phyloP scores from a whole-genome alignment of 176 grass and related monocot species.

The Triticum turgidum region DNA sequence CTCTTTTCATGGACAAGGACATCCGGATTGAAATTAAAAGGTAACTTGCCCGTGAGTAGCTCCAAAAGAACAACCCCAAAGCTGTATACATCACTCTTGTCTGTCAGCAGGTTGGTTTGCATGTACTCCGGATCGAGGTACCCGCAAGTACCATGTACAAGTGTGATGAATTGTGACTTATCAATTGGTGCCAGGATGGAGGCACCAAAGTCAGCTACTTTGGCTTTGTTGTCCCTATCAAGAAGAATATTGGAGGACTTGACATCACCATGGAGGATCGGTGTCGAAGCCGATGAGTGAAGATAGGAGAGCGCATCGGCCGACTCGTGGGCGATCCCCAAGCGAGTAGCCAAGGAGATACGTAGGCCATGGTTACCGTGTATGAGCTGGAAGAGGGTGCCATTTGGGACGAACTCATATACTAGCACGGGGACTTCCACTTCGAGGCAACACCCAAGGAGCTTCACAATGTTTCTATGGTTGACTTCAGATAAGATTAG shows the following conservation, averaged over 20 bases:
- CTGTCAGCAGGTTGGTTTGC: constrained; percentile 21
- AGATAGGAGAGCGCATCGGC: neutral
- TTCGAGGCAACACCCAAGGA: constrained; percentile 22
- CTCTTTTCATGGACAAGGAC: constrained; percentile 9
- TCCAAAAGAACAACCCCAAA: constrained; percentile 41
- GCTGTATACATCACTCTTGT: constrained; percentile 36
- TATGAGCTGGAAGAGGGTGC: neutral
- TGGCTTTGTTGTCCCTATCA: neutral
- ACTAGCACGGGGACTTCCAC: constrained; percentile 11
- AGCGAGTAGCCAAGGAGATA: neutral
- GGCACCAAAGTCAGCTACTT: constrained; percentile 37
- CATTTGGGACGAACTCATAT: constrained; percentile 13
- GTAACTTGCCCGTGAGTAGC: constrained; percentile 13
- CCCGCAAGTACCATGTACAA: constrained; percentile 53
- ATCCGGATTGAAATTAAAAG: constrained; percentile 1
- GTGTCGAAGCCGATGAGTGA: neutral
- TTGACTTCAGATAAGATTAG: constrained; percentile 6
- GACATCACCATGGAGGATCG: constrained; percentile 8
- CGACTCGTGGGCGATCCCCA: neutral
- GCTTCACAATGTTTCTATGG: constrained; percentile 11
- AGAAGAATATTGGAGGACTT: constrained; percentile 25
- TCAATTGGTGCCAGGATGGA: constrained; percentile 35
- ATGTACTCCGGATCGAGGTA: constrained; percentile 58
- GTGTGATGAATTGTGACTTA: constrained; percentile 26
- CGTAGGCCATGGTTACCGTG: neutral